Percentiles rank a stretch among this genome's conserved stretches.
Evolutionary conservation across 306 rosid species (phyloP).

Genomic region (Trifolium dubium): DNA sequence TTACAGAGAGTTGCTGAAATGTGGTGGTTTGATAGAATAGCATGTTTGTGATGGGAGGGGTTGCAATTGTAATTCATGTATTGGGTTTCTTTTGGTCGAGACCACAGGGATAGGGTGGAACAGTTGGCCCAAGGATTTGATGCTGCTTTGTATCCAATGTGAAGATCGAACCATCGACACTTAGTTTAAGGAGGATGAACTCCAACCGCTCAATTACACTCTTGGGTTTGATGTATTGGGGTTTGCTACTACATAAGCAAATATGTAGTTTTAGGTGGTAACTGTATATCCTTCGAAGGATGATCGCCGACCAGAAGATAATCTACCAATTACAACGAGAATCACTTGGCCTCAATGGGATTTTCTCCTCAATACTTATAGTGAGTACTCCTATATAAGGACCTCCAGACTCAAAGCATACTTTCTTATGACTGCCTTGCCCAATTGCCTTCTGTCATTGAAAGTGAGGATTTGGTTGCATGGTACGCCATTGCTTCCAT

Average conservation of each 20-base stretch:
- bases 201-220: too few species aligned
- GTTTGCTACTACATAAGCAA: background rate
- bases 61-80: background rate
- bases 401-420: background rate
- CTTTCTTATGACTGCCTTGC: too few species aligned
- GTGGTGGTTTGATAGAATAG: background rate
- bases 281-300: too few species aligned
- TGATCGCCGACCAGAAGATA: background rate
- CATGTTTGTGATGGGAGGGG: background rate
- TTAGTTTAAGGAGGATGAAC: too few species aligned
- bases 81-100: background rate
- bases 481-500: too few species aligned
- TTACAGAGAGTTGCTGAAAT: background rate
- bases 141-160: too few species aligned
- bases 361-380: background rate
- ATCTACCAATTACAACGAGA: too few species aligned
- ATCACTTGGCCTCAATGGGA: background rate
- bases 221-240: background rate
- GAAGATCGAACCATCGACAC: too few species aligned
- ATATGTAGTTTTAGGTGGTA: background rate
- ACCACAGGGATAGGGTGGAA: too few species aligned
- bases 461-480: too few species aligned
- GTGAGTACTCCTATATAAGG: background rate
- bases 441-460: too few species aligned
- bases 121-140: too few species aligned